Evolutionary conservation across 1,139 yeast species (phyloP), one percentile per base, ranked within the genome.

Genomic region (Groenewaldozyma auringiensis): DNA sequence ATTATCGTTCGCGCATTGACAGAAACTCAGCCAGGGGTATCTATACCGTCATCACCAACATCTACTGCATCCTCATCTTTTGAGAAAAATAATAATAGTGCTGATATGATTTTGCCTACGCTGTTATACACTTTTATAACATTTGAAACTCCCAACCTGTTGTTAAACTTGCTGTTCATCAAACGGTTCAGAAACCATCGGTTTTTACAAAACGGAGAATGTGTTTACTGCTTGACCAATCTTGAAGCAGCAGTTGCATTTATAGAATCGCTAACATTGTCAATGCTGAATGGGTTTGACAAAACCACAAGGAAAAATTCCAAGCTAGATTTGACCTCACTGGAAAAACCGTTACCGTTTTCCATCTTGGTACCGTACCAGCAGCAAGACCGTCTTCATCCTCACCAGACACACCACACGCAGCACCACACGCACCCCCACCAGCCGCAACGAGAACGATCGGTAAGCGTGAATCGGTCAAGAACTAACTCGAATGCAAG

Each of bases 241-340:
- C 64, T 78, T 42, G 85, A 80, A 54, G 87, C 87, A 1, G 76
- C 83, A 2, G 62, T 79, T 17, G 71, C 73, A 18, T 78, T 77
- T 50, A 54, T 78, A n/a, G 74, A 74, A 39, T 67, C 73, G 16
- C 68, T 74, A 2, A 69, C 75, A 20, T 18, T 35, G 8, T 35
- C 38, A 16, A 35, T 35, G 38, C 25, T 35, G 6, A 17, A 35
- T 18, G 60, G 59, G 8, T 44, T 62, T 21, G 53, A 52, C 35
- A 29, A 46, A 17, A 9, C 46, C 3, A 41, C 44, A 16, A 39
- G 52, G 21, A 18, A 20, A 6, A 20, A 35, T 35, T 46, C 54
- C n/a, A 50, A 47, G 14, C 52, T 56, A 2, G 64, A 60, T 37
- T 42, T 56, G 17, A 45, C 53, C 4, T 48, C 51, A 11, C 45